Evolutionary conservation across 208 protist species (phyloP).

Genomic region (Histomonas meleagridis): DNA sequence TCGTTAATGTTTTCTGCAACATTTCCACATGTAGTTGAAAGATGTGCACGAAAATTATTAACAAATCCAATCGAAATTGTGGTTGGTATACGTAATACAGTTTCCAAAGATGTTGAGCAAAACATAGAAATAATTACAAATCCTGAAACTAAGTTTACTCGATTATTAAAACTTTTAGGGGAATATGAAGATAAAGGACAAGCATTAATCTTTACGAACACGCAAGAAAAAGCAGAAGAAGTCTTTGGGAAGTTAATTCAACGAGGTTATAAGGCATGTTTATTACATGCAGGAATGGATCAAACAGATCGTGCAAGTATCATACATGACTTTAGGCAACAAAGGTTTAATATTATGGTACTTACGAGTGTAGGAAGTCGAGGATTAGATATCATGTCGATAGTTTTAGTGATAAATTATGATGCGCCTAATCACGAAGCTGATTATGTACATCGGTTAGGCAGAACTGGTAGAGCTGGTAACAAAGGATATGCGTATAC

Average conservation of each 20-base stretch:
- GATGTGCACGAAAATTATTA: slow-evolving; percentile 45
- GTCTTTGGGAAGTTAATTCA: slow-evolving; percentile 46
- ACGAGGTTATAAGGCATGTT: slow-evolving; percentile 46
- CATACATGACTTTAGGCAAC: slow-evolving; percentile 62
- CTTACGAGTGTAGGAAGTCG: slow-evolving; percentile 64
- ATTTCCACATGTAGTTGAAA: slow-evolving; percentile 55
- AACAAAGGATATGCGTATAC: slow-evolving; percentile 60
- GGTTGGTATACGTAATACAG: slow-evolving; percentile 48
- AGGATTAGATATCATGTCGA: slow-evolving; percentile 66
- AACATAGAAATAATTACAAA: slow-evolving; percentile 55
- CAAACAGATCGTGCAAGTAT: slow-evolving; percentile 64
- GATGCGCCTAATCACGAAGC: slow-evolving; percentile 76
- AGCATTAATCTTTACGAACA: slow-evolving; percentile 67
- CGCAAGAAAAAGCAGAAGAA: slow-evolving; percentile 51
- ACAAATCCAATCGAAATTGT: slow-evolving; percentile 54
- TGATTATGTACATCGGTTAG: slow-evolving; percentile 58
- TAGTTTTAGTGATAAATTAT: slow-evolving; percentile 69
- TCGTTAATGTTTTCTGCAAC: slow-evolving; percentile 57
- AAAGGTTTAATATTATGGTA: slow-evolving; percentile 56
- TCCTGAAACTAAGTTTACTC: slow-evolving; percentile 54
- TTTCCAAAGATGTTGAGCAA: slow-evolving; percentile 48
- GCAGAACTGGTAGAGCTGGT: slow-evolving; percentile 62
- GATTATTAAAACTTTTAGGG: slow-evolving; percentile 59
- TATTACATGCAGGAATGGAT: slow-evolving; percentile 66
- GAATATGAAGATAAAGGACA: slow-evolving; percentile 50